A percentile compares a stretch with the other conserved stretches of the same genome.
These are phyloP conservation scores for Lipomyces orientalis DNA, from an alignment of 805 yeast genomes.

Conservation along the genomic window DNA sequence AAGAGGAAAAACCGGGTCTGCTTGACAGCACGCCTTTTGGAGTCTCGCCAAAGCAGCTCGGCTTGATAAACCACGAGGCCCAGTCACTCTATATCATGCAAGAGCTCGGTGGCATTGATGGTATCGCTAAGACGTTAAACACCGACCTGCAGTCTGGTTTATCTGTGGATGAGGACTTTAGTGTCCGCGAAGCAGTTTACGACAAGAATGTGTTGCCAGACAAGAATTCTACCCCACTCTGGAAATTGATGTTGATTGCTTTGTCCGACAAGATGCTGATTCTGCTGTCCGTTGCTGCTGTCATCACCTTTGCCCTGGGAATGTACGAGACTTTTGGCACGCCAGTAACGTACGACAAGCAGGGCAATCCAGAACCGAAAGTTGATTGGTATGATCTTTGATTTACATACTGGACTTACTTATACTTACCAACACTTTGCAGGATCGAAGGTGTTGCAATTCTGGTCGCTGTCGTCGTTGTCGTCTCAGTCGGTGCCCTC, in stretches of 20 bases:
- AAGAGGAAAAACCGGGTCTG: constrained; percentile 20
- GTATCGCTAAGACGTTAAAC: constrained; percentile 43
- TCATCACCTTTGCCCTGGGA: constrained; percentile 87
- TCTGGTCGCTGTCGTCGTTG: constrained; percentile 86
- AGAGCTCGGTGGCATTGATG: constrained; percentile 48
- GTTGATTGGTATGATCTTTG: constrained; percentile 71
- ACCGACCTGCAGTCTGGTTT: constrained; percentile 46
- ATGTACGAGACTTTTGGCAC: constrained; percentile 90
- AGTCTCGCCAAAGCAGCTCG: constrained; percentile 38
- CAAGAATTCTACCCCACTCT: constrained; percentile 69
- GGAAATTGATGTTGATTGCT: constrained; percentile 76
- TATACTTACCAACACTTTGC: not conserved
- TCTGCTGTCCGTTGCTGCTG: constrained; percentile 81
- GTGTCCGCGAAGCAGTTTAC: constrained; percentile 54
- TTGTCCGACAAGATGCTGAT: constrained; percentile 90
- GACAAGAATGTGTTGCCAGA: constrained; percentile 79
- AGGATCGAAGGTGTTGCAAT: constrained; percentile 96
- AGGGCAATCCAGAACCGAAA: constrained; percentile 76
- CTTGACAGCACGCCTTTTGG: constrained; percentile 32
- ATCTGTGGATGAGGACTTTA: constrained; percentile 36
- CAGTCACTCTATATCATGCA: constrained; percentile 48
- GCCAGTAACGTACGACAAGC: constrained; percentile 74
- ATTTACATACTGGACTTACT: not conserved
- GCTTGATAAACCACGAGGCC: constrained; percentile 43
- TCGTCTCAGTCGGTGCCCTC: constrained; percentile 90